Base-by-base conservation (phyloP, 1,139 yeast species). In the Blastobotrys ciferrii region DNA sequence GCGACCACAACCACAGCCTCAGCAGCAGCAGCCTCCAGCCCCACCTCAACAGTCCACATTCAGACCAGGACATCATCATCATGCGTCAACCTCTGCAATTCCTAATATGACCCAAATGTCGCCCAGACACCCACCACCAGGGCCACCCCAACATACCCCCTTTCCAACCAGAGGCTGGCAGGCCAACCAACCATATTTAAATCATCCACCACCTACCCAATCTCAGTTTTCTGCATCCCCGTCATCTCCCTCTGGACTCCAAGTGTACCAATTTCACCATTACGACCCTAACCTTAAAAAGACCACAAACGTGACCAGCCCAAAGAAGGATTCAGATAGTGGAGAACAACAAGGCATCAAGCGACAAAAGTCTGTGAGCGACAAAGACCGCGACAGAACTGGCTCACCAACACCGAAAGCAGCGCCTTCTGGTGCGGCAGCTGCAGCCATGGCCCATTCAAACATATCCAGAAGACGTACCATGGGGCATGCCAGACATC, bases 401-500 rank as follows among this genome's bases (percentile, higher is more conserved):
- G 48, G 46, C 15, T 53, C 58, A 7, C 56, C 58, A 2, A 45
- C 52, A 12, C 51, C 46, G 33, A 36, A 37, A 14, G 33, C 31
- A 28, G 11, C n/a, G n/a, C n/a, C 43, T 4, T 37, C 52, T 15
- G 32, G 52, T 18, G 49, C 59, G 4, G 57, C 58, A 7, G 56
- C 58, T 3, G 55, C 60, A 9, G 59, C 61, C 9, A 49, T 54
- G 31, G 57, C 53, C 2, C 56, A 52, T 32, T 41, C 59, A 9
- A 49, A 42, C 18, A 23, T 50, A 9, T 43, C 59, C 9, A 52
- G 59, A 36, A 59, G 67, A 30, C 53, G 64, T 3, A 49, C 19
- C 18, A 38, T 58, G 51, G 60, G 62, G 35, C 68, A 64, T 43
- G 37, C 58, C n/a, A 53, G 68, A 9, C 65, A 65, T 43, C 58